These are phyloP conservation scores for Aspergillus wentii DNA, from an alignment of 495 filamentous ascomycete species.

Conservation along the genomic window DNA sequence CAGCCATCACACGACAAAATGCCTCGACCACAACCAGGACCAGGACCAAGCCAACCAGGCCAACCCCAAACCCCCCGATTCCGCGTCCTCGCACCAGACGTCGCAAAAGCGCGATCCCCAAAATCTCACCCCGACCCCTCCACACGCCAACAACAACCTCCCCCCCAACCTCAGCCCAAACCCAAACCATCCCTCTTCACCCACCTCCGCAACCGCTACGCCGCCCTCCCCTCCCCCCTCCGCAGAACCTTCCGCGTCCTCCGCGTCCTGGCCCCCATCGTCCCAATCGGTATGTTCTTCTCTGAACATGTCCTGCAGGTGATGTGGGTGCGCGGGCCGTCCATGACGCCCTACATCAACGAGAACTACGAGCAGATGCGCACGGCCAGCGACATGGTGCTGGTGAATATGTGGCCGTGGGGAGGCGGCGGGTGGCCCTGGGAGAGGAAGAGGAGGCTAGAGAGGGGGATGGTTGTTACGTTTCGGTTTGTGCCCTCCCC, in stretches of 20 bases:
- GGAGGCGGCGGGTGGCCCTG: conserved; percentile 26
- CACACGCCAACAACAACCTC: background rate
- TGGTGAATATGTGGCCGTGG: conserved; percentile 43
- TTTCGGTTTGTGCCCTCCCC: conserved; percentile 37
- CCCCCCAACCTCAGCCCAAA: background rate
- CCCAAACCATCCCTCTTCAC: conserved; percentile 20
- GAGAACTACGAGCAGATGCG: conserved; percentile 53
- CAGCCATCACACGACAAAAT: conserved; percentile 1
- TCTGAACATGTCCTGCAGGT: conserved; percentile 57
- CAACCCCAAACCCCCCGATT: conserved; percentile 1
- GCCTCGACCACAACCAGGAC: conserved; percentile 5
- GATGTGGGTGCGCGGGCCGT: conserved; percentile 60
- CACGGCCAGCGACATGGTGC: conserved; percentile 44
- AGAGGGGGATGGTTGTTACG: conserved; percentile 51
- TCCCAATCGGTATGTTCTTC: conserved; percentile 63
- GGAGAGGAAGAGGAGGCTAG: conserved; percentile 34
- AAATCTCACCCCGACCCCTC: conserved; percentile 2
- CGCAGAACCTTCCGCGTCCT: conserved; percentile 29
- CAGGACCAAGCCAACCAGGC: too few relatives aligned
- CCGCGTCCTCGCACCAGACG: conserved; percentile 19
- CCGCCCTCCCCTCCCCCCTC: conserved; percentile 26
- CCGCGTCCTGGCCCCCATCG: conserved; percentile 51
- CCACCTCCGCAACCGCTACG: conserved; percentile 24
- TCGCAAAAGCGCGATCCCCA: conserved; percentile 10
- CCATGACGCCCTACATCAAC: conserved; percentile 77